phyloP scores from a whole-genome alignment of 2,329 filamentous ascomycete genomes.

The Xylariaceae sp. region DNA sequence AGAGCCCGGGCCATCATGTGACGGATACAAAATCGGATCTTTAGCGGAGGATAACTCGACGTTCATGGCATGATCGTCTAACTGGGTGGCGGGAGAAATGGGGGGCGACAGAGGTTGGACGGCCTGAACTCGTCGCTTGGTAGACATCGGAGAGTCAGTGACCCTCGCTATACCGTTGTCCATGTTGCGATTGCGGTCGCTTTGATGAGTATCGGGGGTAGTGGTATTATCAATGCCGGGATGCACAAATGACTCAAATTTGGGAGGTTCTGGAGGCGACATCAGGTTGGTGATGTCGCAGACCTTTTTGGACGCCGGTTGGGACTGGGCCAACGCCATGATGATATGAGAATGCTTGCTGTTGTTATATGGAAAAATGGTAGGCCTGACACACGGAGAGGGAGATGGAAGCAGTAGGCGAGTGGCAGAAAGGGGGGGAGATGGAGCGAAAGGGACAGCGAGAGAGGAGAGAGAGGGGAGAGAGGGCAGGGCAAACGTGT shows the following conservation, averaged over 20 bases:
- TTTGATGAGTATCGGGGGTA: not conserved
- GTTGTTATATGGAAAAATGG: not conserved
- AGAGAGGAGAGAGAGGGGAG: not conserved
- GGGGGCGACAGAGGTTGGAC: slow-evolving; percentile 53
- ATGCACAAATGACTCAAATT: slow-evolving; percentile 49
- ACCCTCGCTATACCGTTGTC: slow-evolving; percentile 21
- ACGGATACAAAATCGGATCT: slow-evolving; percentile 58
- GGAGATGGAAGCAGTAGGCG: not conserved
- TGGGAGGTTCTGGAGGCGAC: slow-evolving; percentile 57
- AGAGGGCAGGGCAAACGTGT: not conserved
- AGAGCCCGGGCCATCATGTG: slow-evolving; percentile 40
- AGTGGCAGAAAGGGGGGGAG: not conserved
- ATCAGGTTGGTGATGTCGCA: slow-evolving; percentile 54
- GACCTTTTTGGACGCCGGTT: slow-evolving; percentile 37
- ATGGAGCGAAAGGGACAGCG: not conserved
- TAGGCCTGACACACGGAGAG: not conserved
- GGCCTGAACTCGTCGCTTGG: slow-evolving; percentile 34
- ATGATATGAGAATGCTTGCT: slow-evolving; percentile 4
- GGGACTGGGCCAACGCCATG: slow-evolving; percentile 22
- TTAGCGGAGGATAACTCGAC: slow-evolving; percentile 37
- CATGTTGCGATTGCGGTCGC: not conserved
- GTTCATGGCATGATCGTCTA: slow-evolving; percentile 32
- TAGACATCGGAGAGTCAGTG: slow-evolving; percentile 26
- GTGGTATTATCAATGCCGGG: not conserved
- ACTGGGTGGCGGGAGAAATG: slow-evolving; percentile 49